Conservation (phyloP, 306 rosid genomes). For the Glycyrrhiza uralensis region DNA sequence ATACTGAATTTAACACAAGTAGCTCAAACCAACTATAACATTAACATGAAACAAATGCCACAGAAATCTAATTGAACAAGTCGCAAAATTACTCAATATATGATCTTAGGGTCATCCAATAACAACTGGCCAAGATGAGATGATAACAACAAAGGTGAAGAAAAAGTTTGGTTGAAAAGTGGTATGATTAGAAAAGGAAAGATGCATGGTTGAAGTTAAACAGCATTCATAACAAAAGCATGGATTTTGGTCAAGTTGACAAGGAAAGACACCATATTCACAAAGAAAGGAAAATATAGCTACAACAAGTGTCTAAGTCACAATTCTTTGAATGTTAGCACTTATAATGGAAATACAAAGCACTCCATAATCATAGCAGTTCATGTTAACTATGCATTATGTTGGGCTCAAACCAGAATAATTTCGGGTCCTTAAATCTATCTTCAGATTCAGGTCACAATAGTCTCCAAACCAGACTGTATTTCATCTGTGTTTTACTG, state of each 20-base stretch:
- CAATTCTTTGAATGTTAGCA: background rate
- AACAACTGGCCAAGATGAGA: background rate
- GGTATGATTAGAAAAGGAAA: background rate
- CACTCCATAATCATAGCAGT: background rate
- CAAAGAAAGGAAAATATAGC: background rate
- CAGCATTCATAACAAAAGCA: background rate
- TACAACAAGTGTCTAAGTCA: background rate
- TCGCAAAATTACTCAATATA: background rate
- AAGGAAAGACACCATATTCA: background rate
- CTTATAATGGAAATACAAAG: background rate
- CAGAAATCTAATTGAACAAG: background rate
- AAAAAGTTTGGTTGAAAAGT: background rate
- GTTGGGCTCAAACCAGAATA: background rate
- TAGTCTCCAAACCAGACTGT: background rate
- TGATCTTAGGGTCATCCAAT: background rate
- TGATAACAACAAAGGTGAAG: background rate
- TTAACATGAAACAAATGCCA: conserved; percentile 1
- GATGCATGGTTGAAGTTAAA: background rate
- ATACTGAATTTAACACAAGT: background rate
- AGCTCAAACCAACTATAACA: background rate
- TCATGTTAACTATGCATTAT: background rate
- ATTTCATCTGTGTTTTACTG: background rate
- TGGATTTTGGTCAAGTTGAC: background rate
- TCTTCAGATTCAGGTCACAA: background rate
- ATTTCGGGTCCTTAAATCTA: background rate